Percentiles rank a stretch among this genome's conserved stretches.
phyloP scores from a whole-genome alignment of 139 green algal genomes.

The Chlorella sp. region DNA sequence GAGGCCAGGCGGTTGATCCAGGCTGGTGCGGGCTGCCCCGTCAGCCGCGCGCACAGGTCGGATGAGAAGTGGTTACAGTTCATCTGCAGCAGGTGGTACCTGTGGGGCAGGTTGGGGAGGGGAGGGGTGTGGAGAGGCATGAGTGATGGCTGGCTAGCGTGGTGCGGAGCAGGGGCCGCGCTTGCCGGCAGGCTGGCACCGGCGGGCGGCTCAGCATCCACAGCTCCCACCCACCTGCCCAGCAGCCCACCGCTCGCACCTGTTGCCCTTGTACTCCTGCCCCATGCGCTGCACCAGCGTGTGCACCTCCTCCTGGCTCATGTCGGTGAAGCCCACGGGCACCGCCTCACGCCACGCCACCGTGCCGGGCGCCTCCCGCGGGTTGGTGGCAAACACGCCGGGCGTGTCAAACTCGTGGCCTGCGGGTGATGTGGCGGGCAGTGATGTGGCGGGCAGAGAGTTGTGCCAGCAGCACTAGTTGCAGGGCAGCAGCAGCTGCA shows the following conservation, averaged over 20 bases:
- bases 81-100: slow-evolving; percentile 44
- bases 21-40: slow-evolving; percentile 63
- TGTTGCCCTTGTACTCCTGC: slow-evolving; percentile 81
- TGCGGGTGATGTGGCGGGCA: background rate
- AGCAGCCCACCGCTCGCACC: slow-evolving; percentile 56
- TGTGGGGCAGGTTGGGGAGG: background rate
- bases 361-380: slow-evolving; percentile 82
- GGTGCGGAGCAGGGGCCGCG: background rate
- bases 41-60: slow-evolving; percentile 77
- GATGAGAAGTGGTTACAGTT: slow-evolving; percentile 93
- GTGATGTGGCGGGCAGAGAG: no score
- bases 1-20: slow-evolving; percentile 92
- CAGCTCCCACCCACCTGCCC: background rate
- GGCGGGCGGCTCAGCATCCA: no score
- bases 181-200: background rate
- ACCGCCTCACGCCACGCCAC: slow-evolving; percentile 76
- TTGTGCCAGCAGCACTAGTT: no score
- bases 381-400: slow-evolving; percentile 89
- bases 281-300: slow-evolving; percentile 79
- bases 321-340: slow-evolving; percentile 71
- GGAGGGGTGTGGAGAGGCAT: background rate
- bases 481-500: background rate
- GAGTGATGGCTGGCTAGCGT: background rate
- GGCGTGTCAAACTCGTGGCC: slow-evolving; percentile 87
- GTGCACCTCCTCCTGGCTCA: slow-evolving; percentile 76